Evolutionary conservation across 768 basidiomycete genomes (phyloP).

Genomic region (Hericium rajendrae): DNA sequence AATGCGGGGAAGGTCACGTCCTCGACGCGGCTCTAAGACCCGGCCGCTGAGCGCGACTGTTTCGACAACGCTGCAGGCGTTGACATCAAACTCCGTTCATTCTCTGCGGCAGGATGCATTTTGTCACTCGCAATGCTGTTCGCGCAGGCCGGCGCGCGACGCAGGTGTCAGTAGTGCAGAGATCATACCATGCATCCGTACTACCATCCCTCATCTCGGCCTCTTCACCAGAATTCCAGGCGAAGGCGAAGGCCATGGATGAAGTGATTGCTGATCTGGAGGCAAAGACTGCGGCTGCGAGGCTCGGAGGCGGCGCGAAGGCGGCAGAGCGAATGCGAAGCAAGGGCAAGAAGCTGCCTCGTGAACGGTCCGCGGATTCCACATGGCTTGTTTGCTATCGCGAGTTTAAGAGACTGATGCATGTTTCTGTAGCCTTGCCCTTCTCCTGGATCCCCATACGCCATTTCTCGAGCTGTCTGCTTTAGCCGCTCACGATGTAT

Average conservation of each 20-base stretch:
- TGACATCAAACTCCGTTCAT: neutral
- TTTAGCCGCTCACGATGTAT: slow-evolving; percentile 82
- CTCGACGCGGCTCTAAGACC: neutral
- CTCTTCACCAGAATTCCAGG: slow-evolving; percentile 59
- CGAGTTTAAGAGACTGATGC: neutral
- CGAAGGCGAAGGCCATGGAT: slow-evolving; percentile 62
- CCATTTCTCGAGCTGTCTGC: slow-evolving; percentile 87
- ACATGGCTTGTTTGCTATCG: neutral
- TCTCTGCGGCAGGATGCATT: neutral
- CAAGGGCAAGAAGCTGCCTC: slow-evolving; percentile 74
- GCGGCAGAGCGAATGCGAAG: slow-evolving; percentile 65
- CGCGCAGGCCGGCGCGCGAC: neutral
- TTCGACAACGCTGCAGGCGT: neutral
- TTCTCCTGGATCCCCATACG: slow-evolving; percentile 75
- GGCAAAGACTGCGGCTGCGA: slow-evolving; percentile 43
- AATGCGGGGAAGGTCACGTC: neutral
- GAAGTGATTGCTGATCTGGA: slow-evolving; percentile 56
- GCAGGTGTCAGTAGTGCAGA: neutral
- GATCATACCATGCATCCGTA: slow-evolving; percentile 57
- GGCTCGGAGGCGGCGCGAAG: slow-evolving; percentile 66
- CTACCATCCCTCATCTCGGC: slow-evolving; percentile 66
- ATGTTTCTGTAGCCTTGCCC: slow-evolving; percentile 15
- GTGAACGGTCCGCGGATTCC: slow-evolving; percentile 55
- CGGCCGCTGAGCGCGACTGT: neutral
- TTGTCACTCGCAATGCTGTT: neutral